Base-by-base conservation (phyloP, 495 filamentous ascomycete genomes). In the Corynascus novoguineensis region DNA sequence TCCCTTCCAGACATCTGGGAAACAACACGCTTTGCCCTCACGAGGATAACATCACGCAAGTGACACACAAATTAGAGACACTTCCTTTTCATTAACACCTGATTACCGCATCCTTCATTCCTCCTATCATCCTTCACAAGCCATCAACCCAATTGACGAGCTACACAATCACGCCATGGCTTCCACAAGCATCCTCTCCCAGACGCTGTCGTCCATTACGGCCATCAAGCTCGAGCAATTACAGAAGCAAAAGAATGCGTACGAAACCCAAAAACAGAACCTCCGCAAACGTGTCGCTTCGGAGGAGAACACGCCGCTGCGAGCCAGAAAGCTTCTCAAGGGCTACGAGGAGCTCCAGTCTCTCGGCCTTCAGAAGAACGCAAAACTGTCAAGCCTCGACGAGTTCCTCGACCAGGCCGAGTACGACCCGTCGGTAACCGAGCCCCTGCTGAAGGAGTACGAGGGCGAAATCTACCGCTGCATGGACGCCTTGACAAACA, bases 181-280 rank as follows among this genome's bases (percentile, higher is more conserved):
- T n/a, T 67, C 66, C 47, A 61, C 62, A 19, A 60, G 62, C 37
- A 41, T 71, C 29, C 64, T 86, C 50, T 84, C 83, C 4, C 76
- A 83, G 63, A 85, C 83, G 11, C 74, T 88, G 45, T 75, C 79
- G 46, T 83, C 82, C 32, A 84, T 87, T 68, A 87, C 85, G n/a
- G 58, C 68, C 48, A 85, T 82, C 57, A 88, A 88, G 62, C 78
- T 87, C 51, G 72, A 67, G 14, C 81, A 85, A 52, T 73, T 87
- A 17, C 71, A 74, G 11, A 83, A 83, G 60, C 80, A 87, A 58
- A 77, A 79, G 37, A 64, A 61, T 0, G 61, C 78, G 8, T 88
- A 83, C 58, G 72, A 80, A 22, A 35, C 59, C 32, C 65, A 65
- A 21, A 79, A 78, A 53, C 54, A 60, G 29, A 15, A 57, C 22